Conservation (phyloP, 164 flowering plant species). For the Annona cherimola region DNA sequence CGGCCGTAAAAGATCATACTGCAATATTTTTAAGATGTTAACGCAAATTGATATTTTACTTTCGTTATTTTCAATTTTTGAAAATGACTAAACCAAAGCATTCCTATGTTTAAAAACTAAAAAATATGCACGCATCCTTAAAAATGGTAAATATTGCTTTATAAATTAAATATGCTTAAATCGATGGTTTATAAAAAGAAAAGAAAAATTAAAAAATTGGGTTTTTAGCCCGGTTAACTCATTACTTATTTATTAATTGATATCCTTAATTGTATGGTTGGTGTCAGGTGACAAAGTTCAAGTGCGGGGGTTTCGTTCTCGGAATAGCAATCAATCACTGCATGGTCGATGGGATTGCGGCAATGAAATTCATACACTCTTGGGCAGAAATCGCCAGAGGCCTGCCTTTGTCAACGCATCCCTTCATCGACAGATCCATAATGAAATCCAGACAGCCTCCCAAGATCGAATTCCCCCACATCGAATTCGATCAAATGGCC, state of each 20-base stretch:
- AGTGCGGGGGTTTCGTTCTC: conserved; percentile 24
- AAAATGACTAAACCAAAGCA: not conserved
- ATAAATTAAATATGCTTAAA: not conserved
- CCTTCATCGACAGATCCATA: conserved; percentile 17
- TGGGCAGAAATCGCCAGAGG: conserved; percentile 32
- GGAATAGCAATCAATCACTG: conserved; percentile 19
- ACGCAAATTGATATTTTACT: no score
- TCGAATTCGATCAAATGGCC: conserved; percentile 4
- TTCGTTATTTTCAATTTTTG: no score
- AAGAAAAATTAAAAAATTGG: no score
- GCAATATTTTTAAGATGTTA: no score
- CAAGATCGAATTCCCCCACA: conserved; percentile 7
- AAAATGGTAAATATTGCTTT: not conserved
- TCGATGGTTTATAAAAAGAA: not conserved
- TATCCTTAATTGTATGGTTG: not conserved
- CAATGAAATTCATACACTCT: conserved; percentile 21
- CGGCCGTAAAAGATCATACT: no score
- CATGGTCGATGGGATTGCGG: conserved; percentile 22
- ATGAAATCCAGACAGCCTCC: conserved; percentile 16
- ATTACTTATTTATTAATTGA: no score
- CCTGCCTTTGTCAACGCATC: conserved; percentile 3
- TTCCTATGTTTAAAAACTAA: not conserved
- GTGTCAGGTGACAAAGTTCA: conserved; percentile 24
- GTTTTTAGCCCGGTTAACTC: not conserved
- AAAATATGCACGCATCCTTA: not conserved